phyloP scores from a whole-genome alignment of 1,139 yeast genomes.

The Suhomyces maxii region DNA sequence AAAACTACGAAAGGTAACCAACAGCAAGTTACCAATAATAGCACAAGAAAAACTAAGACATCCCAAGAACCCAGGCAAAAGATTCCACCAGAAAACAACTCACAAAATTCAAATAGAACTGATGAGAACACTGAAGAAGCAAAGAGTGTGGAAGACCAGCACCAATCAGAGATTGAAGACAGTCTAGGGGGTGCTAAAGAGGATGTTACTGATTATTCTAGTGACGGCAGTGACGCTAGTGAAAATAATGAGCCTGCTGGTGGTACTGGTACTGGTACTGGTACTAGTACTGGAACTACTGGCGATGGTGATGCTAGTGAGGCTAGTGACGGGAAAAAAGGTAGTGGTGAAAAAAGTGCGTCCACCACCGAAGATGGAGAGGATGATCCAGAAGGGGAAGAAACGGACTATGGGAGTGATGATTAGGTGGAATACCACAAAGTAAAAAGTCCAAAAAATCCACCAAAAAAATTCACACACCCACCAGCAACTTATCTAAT shows the following conservation, averaged over 20 bases:
- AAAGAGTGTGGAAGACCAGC: background rate
- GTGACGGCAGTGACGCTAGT: background rate
- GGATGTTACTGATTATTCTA: slow-evolving; percentile 3
- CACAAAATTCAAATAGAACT: background rate
- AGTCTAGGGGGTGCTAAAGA: background rate
- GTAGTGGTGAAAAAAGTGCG: background rate
- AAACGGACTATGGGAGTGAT: background rate
- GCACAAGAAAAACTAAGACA: too few relatives aligned
- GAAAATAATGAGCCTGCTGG: background rate
- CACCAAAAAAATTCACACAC: too few relatives aligned
- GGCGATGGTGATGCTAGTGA: too few relatives aligned
- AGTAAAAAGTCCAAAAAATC: too few relatives aligned
- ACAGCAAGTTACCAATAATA: background rate
- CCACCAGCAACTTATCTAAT: too few relatives aligned
- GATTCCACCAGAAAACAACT: too few relatives aligned
- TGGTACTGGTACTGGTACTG: background rate
- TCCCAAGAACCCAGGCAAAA: too few relatives aligned
- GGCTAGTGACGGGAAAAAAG: background rate
- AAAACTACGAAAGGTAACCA: background rate
- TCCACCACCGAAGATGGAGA: background rate
- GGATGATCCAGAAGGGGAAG: background rate
- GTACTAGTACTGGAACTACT: too few relatives aligned
- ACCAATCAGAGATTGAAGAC: background rate
- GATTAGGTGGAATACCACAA: background rate
- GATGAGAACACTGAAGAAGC: background rate